Percentiles rank a stretch among this genome's conserved stretches.
Evolutionary conservation across 495 filamentous ascomycete genomes (phyloP).

Genomic region (Penicillium flavigenum): DNA sequence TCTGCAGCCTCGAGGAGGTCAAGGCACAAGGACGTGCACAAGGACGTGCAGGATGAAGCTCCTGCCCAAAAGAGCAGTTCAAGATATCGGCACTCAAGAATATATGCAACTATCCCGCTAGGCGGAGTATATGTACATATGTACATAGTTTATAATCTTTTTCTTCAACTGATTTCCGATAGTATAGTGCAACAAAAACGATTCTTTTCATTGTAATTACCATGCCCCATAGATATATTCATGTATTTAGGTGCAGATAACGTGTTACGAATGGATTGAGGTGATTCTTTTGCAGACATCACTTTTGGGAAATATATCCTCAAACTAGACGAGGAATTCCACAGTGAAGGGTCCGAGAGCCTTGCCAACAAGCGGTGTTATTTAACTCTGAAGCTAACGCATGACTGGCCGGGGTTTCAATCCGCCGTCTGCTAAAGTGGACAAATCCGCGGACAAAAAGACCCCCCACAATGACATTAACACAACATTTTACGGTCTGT

Average conservation of each 20-base stretch:
- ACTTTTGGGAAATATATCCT: not conserved
- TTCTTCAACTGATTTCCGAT: not conserved
- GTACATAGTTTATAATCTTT: not conserved
- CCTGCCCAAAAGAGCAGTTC: slow-evolving; percentile 6
- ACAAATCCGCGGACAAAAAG: not conserved
- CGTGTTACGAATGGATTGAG: not conserved
- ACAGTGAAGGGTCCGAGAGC: not conserved
- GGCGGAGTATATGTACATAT: too few species aligned
- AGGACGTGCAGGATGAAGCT: slow-evolving; percentile 8
- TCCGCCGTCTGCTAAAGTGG: not conserved
- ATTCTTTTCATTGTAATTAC: not conserved
- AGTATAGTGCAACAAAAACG: not conserved
- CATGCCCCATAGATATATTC: not conserved
- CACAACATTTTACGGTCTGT: not conserved
- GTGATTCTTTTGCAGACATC: not conserved
- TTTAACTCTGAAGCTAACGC: slow-evolving; percentile 3
- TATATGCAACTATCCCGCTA: not conserved
- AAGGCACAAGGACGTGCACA: slow-evolving; percentile 1
- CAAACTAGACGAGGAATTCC: not conserved
- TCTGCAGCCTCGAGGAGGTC: slow-evolving; percentile 2
- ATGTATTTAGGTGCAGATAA: not conserved
- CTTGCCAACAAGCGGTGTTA: slow-evolving; percentile 7
- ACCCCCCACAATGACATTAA: not conserved
- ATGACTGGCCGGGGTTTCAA: slow-evolving; percentile 7
- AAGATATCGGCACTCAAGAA: not conserved